phyloP scores from a whole-genome alignment of 768 basidiomycete genomes.

The Pholiota conissans region DNA sequence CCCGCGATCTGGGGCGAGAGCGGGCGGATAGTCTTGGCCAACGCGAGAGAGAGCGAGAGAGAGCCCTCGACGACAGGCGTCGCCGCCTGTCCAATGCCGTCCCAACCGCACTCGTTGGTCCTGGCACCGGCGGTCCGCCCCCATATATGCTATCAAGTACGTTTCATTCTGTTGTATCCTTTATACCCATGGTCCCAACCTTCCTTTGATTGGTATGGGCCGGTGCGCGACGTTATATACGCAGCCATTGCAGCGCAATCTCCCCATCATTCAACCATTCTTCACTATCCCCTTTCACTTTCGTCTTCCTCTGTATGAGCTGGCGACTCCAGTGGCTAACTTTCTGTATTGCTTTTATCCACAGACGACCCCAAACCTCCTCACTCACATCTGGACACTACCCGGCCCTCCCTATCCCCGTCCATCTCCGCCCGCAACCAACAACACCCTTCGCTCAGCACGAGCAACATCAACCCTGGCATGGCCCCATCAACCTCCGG shows the following conservation, averaged over 20 bases:
- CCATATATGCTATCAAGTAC: slow-evolving; percentile 12
- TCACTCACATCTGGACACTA: background rate
- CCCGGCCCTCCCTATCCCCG: background rate
- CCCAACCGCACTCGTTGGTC: slow-evolving; percentile 12
- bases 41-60: background rate
- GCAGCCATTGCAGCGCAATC: background rate
- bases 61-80: slow-evolving; percentile 1
- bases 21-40: slow-evolving; percentile 4
- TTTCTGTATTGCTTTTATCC: background rate
- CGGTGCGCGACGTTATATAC: background rate
- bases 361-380: background rate
- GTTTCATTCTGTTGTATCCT: background rate
- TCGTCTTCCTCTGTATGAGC: background rate
- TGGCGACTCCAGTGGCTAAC: background rate
- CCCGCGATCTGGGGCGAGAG: slow-evolving; percentile 4
- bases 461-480: background rate
- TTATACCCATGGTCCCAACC: background rate
- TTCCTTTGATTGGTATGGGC: background rate
- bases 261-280: background rate
- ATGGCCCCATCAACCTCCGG: background rate
- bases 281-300: background rate
- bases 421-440: background rate
- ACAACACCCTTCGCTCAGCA: no score
- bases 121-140: slow-evolving; percentile 16
- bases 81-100: slow-evolving; percentile 7